Percentiles rank a stretch among this genome's conserved stretches.
Evolutionary conservation across 2,329 filamentous ascomycete species (phyloP).

Genomic region (Hypomyces perniciosus): DNA sequence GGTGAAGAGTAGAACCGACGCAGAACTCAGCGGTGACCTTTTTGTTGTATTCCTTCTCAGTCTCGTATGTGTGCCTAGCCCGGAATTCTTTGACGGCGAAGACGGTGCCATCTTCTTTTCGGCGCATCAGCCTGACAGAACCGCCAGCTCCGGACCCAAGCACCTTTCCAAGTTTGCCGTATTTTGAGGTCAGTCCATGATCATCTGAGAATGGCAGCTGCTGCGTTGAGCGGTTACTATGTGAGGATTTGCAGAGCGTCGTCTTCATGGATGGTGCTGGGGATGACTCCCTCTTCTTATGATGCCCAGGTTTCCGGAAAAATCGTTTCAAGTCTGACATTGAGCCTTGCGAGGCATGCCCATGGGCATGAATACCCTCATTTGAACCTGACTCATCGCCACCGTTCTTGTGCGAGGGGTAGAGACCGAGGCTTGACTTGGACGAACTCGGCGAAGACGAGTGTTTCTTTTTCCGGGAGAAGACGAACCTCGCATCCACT

Average conservation of each 20-base stretch:
- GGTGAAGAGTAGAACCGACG: conserved; percentile 91
- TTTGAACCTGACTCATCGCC: conserved; percentile 8
- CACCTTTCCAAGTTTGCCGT: conserved; percentile 92
- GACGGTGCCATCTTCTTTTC: conserved; percentile 83
- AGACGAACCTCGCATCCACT: conserved; percentile 79
- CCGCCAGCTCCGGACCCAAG: conserved; percentile 91
- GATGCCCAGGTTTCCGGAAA: conserved; percentile 71
- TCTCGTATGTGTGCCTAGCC: conserved; percentile 85
- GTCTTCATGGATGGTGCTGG: conserved; percentile 52
- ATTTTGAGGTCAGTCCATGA: conserved; percentile 82
- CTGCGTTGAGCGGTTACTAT: conserved; percentile 37
- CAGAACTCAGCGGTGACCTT: conserved; percentile 98
- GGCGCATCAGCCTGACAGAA: conserved; percentile 89
- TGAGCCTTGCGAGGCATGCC: conserved; percentile 55
- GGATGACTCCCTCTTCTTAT: conserved; percentile 62
- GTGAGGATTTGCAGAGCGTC: conserved; percentile 30
- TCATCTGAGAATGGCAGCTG: conserved; percentile 91
- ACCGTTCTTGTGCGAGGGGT: conserved; percentile 17
- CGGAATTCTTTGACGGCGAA: conserved; percentile 98
- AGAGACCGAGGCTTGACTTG: conserved; percentile 40
- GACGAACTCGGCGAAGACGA: conserved; percentile 47
- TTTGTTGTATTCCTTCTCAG: conserved; percentile 92
- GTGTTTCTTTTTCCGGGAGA: conserved; percentile 67
- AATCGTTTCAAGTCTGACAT: conserved; percentile 97
- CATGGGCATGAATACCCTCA: conserved; percentile 16